A percentile compares a stretch with the other conserved stretches of the same genome.
Conservation (phyloP, 2,329 filamentous ascomycete species). For the Akanthomyces dipterigenus region DNA sequence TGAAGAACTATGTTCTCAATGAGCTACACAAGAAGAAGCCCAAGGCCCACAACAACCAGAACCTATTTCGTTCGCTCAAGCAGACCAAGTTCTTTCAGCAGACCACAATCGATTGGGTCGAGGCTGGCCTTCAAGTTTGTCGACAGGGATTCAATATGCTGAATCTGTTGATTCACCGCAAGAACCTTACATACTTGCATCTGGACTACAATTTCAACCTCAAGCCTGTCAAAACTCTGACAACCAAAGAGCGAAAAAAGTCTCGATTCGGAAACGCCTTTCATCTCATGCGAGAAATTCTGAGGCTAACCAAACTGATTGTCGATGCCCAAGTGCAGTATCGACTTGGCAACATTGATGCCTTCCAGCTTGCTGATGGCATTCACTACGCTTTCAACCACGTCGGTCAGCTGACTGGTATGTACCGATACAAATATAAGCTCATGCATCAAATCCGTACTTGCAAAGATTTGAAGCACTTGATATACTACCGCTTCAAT, state of each 20-base stretch:
- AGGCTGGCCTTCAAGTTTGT: slow-evolving; percentile 96
- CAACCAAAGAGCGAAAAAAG: slow-evolving; percentile 98
- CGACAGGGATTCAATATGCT: slow-evolving; percentile 99
- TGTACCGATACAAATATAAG: slow-evolving; percentile 99
- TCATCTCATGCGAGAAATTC: slow-evolving; percentile 96
- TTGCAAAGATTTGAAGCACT: slow-evolving; percentile 97
- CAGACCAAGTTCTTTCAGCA: slow-evolving; percentile 99
- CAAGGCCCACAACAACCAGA: slow-evolving; percentile 93
- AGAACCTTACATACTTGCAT: slow-evolving; percentile 97
- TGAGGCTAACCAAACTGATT: slow-evolving; percentile 92
- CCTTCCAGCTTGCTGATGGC: slow-evolving; percentile 95
- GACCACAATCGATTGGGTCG: slow-evolving; percentile 98
- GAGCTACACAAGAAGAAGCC: slow-evolving; percentile 93
- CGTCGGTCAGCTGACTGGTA: slow-evolving; percentile 93
- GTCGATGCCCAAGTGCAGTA: slow-evolving; percentile 99
- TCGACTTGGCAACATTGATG: slow-evolving; percentile 93
- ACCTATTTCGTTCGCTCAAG: slow-evolving; percentile 81
- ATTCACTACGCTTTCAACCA: slow-evolving; percentile 99
- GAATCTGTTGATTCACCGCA: slow-evolving; percentile 93
- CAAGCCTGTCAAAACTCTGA: slow-evolving; percentile 97
- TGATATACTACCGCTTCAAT: slow-evolving; percentile 99
- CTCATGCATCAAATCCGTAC: slow-evolving; percentile 99
- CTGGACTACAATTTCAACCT: slow-evolving; percentile 99
- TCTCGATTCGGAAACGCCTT: slow-evolving; percentile 98
- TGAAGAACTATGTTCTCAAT: slow-evolving; percentile 94